phyloP scores from a whole-genome alignment of 192 early-diverging fungal genomes.

The Rhizophagus clarus region DNA sequence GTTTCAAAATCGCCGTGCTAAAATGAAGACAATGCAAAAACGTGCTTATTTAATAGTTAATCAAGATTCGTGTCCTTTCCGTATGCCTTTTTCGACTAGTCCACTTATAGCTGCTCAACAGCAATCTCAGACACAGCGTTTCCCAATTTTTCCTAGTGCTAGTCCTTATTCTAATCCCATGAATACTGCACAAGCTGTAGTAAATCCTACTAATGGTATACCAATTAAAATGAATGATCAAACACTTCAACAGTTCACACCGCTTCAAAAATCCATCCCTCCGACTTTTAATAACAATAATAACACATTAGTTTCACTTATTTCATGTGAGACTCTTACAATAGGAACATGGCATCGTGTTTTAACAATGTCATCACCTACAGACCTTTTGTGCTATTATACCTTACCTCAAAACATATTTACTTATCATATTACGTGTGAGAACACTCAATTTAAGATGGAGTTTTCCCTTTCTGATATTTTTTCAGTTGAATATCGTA shows the following conservation, averaged over 20 bases:
- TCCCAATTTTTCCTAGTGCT: slow-evolving; percentile 28
- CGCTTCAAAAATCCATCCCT: slow-evolving; percentile 36
- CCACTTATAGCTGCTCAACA: background rate
- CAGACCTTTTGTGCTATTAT: slow-evolving; percentile 58
- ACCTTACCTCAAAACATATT: slow-evolving; percentile 48
- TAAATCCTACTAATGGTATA: slow-evolving; percentile 30
- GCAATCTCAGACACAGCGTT: slow-evolving; percentile 12
- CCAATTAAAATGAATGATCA: slow-evolving; percentile 33
- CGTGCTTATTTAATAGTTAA: slow-evolving; percentile 44
- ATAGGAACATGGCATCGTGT: slow-evolving; percentile 68
- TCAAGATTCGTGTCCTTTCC: slow-evolving; percentile 35
- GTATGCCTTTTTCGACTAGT: slow-evolving; percentile 30
- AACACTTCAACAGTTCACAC: slow-evolving; percentile 39
- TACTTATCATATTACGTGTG: slow-evolving; percentile 61
- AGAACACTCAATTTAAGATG: slow-evolving; percentile 59
- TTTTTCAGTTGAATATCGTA: slow-evolving; percentile 44
- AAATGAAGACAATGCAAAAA: slow-evolving; percentile 68
- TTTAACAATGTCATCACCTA: slow-evolving; percentile 44
- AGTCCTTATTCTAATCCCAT: slow-evolving; percentile 31
- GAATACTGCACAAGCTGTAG: slow-evolving; percentile 23
- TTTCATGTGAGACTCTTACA: slow-evolving; percentile 55
- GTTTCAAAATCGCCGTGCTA: slow-evolving; percentile 84
- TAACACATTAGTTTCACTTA: slow-evolving; percentile 40
- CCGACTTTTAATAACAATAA: slow-evolving; percentile 38
- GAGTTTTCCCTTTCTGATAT: slow-evolving; percentile 57